Evolutionary conservation across 371 early-diverging fungal species (phyloP), one percentile per base, ranked within the genome.

Genomic region (Lichtheimia hyalospora): DNA sequence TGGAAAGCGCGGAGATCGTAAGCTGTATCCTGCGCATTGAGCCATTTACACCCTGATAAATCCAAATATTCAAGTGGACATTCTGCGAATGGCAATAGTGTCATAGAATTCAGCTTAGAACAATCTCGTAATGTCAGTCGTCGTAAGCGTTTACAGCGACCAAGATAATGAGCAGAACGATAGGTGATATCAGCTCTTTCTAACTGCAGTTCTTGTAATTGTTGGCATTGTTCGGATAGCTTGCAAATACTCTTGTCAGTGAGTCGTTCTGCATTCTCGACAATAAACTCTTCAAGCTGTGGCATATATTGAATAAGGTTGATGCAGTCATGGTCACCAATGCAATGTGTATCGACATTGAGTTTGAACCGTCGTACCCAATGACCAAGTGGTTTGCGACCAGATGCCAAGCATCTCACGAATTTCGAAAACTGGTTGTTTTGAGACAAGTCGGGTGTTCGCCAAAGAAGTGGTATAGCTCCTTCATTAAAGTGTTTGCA

Each of bases 11-110:
- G 49, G 0, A 79, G 40, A 42, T 79, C 80, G 51, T 61, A 54
- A 0, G 77, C 77, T n/a, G 80, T 79, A n/a, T 79, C 73, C 27
- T 54, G 58, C 12, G 62, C 70, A 40, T 65, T 68, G 15, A 79
- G 62, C 76, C 80, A 79, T 51, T 67, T 68, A 42, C 73, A 74
- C 5, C 73, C 73, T 24, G 71, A 64, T 24, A 79, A 41, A 44
- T 76, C 75, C 25, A 79, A 58, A 25, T 63, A 63, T 41, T 72
- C 73, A 12, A 79, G 62, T 2, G 70, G 67, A 8, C 67, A 58
- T 21, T 66, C 57, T 0, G 60, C 73, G 49, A 79, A 69, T 1
- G 77, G 77, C 13, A 79, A 50, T 4, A 79, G 53, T 2, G 77
- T 49, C 20, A 74, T 44, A 1, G 74, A 39, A 8, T 64, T 43